phyloP scores from a whole-genome alignment of 225 moss, liverwort and hornwort genomes.

The Asterella californica region DNA sequence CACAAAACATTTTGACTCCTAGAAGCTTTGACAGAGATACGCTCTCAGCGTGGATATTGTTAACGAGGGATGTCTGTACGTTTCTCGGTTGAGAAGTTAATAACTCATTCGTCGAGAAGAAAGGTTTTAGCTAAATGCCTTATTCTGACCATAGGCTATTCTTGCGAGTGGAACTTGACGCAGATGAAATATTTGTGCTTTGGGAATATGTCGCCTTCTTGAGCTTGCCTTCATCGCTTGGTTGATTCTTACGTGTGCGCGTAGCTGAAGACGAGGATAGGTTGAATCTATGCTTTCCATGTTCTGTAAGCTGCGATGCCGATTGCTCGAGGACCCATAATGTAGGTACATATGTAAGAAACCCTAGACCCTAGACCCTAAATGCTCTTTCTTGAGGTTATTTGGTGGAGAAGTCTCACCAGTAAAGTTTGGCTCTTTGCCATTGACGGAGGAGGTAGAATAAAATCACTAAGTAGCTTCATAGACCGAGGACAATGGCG shows the following conservation, averaged over 20 bases:
- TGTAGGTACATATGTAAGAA: no score
- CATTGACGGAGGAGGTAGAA: no score
- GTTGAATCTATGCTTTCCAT: neutral
- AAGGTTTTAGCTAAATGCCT: neutral
- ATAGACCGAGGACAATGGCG: no score
- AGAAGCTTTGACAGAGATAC: neutral
- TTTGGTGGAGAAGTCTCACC: no score
- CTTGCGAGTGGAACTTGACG: neutral
- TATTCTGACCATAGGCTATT: neutral
- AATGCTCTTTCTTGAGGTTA: no score
- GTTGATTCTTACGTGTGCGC: neutral
- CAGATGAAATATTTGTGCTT: slow-evolving; percentile 49
- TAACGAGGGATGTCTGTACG: no score
- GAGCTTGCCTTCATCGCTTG: neutral
- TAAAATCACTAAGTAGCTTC: no score
- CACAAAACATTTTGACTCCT: neutral
- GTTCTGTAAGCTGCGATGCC: no score
- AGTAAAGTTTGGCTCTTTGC: no score
- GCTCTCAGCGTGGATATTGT: neutral
- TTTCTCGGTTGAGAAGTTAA: neutral
- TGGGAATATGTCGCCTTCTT: slow-evolving; percentile 31
- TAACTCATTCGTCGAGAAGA: neutral
- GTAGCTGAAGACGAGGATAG: neutral
- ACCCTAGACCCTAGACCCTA: no score
- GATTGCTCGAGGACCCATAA: no score